Base-by-base conservation (phyloP, 768 basidiomycete species). In the Kwoniella botswanensis region DNA sequence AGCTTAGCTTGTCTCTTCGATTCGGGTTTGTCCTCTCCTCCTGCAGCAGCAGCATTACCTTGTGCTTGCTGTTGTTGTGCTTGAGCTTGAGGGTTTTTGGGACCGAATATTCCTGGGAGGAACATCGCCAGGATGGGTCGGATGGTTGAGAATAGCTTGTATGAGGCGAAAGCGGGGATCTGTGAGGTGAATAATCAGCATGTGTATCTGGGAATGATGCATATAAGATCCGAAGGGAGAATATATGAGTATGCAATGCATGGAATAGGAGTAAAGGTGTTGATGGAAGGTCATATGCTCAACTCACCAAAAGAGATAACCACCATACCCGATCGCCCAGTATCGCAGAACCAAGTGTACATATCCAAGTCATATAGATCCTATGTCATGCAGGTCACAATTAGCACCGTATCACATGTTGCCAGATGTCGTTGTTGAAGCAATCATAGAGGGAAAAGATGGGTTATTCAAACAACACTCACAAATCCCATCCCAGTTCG, bases 401-500 rank as follows among this genome's bases (percentile, higher is more conserved):
- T 26, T 4, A 26, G 26, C 26, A 26, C 26, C 26, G 26, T 26
- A 26, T 26, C 3, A 26, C 4, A 26, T 26, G 2, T 2, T 26
- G 26, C 3, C 26, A 26, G 3, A 26, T 26, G 3, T 4, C 4
- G 4, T 26, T 26, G 3, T 3, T 26, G 26, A 4, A 2, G 4
- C 2, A 26, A 26, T 3, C 4, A 26, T 4, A 26, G 3, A 26
- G 26, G 26, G 26, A 26, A 26, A 2, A 26, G 26, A 15, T 1
- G 15, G 29, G 18, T 15, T 11, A 4, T 26, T 41, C 7, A 41
- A 53, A 22, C 0, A 26, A 9, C 13, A 80, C 82, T 68, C 55
- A 83, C 82, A 82, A 44, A 69, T 83, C 82, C 82, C 82, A 83
- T 2, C 67, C 78, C 52, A 79, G 75, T 52, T 83, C 82, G 29